Percentiles rank a stretch among this genome's conserved stretches.
phyloP scores from a whole-genome alignment of 2,329 filamentous ascomycete species.

The Ophiostoma sp. region DNA sequence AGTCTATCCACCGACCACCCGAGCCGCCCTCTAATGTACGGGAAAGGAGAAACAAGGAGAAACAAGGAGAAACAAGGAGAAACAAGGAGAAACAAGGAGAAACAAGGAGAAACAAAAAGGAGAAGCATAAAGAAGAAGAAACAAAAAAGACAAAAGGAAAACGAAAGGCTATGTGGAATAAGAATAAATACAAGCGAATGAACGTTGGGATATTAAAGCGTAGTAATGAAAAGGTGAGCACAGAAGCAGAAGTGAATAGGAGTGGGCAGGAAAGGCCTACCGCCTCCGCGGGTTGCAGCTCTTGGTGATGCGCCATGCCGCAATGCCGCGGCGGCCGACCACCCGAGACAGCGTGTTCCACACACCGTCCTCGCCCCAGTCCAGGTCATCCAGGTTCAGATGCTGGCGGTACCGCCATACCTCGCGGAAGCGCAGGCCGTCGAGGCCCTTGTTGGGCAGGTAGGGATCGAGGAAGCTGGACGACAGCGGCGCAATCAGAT shows the following conservation, averaged over 20 bases:
- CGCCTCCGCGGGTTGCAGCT: slow-evolving; percentile 39
- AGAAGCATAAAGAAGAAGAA: not conserved
- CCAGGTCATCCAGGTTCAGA: slow-evolving; percentile 72
- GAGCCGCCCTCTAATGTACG: too few relatives aligned
- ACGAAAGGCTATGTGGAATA: not conserved
- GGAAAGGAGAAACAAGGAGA: not conserved
- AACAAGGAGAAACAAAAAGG: not conserved
- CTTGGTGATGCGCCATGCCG: slow-evolving; percentile 60
- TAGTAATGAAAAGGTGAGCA: not conserved
- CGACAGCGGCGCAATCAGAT: slow-evolving; percentile 68
- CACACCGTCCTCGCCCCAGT: slow-evolving; percentile 71
- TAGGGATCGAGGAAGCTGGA: slow-evolving; percentile 64
- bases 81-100: not conserved
- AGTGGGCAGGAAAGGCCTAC: not conserved
- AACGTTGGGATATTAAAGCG: not conserved
- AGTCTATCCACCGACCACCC: too few relatives aligned
- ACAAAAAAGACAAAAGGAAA: not conserved
- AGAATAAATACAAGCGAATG: not conserved
- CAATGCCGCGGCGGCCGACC: slow-evolving; percentile 56
- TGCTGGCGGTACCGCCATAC: slow-evolving; percentile 64
- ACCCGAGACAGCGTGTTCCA: slow-evolving; percentile 65
- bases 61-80: not conserved
- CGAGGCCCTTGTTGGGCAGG: slow-evolving; percentile 52
- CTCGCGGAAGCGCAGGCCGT: slow-evolving; percentile 59
- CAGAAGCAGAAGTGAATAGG: not conserved